Percentiles rank a stretch among this genome's conserved stretches.
phyloP scores from a whole-genome alignment of 805 yeast species.

The Phaffomyces thermotolerans region DNA sequence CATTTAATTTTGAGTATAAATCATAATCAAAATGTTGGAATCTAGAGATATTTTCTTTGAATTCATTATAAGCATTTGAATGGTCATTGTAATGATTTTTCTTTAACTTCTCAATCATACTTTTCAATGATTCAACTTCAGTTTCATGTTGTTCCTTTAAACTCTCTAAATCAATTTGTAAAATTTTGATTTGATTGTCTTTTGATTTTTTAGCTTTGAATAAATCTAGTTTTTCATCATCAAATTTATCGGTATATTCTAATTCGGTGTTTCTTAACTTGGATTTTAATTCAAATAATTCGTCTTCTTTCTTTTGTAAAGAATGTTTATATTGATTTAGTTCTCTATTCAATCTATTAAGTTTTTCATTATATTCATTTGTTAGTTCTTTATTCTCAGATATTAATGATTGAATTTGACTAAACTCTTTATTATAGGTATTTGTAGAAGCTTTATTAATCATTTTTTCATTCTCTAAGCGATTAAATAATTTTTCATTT shows the following conservation, averaged over 20 bases:
- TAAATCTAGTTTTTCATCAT: conserved; percentile 31
- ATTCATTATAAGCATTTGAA: neutral
- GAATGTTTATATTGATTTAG: conserved; percentile 16
- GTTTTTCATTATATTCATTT: conserved; percentile 18
- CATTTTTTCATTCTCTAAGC: conserved; percentile 28
- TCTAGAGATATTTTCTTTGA: neutral
- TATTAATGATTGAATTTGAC: conserved; percentile 28
- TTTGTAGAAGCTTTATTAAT: conserved; percentile 16
- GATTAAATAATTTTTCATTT: conserved; percentile 29
- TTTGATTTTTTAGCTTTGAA: conserved; percentile 29
- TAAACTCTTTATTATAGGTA: conserved; percentile 32
- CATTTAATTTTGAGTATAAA: conserved; percentile 21
- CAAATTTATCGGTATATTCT: conserved; percentile 25
- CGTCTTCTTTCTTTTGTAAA: conserved; percentile 31
- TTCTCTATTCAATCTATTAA: conserved; percentile 17
- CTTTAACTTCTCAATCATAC: conserved; percentile 12
- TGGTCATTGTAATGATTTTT: neutral
- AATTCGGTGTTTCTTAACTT: conserved; percentile 29
- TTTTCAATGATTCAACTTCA: conserved; percentile 30
- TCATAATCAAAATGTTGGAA: conserved; percentile 17
- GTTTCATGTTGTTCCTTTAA: conserved; percentile 29
- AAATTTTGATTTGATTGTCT: conserved; percentile 32
- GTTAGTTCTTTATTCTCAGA: conserved; percentile 23
- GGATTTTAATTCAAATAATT: conserved; percentile 27
- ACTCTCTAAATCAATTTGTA: conserved; percentile 33